Base-by-base conservation (phyloP, 164 flowering plant genomes). In the Magnolia kwangsiensis region DNA sequence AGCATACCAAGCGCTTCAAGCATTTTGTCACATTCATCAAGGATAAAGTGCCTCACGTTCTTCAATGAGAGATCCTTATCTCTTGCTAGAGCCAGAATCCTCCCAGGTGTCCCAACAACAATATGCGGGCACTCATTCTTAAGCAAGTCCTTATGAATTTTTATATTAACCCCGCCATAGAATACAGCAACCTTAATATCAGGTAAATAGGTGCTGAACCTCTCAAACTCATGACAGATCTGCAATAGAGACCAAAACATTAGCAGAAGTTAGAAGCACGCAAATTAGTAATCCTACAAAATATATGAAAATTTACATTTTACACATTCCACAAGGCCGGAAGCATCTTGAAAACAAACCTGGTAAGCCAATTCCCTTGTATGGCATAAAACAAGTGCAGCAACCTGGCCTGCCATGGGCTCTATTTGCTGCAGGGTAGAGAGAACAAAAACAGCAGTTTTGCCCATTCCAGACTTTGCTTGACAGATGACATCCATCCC, bases 401-500 rank as follows among this genome's bases (percentile, higher is more conserved):
- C 89, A 83, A 96, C 99, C 87, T 96, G 98, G 14, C 98, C 99
- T 0, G 99, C 82, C 69, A 89, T 92, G 19, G 97, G 95, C 77
- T 93, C 98, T 78, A 92, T 93, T 79, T 94, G 99, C 80, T 93
- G 99, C 82, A 96, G 51, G 37, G 95, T 85, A 18, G 98, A 96
- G 4, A 96, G 84, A 77, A 96, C 99, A 84, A 96, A 96, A 11
- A 96, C 99, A 58, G 99, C 99, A 72, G 99, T 96, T 81, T 96
- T 96, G 9, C 99, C 99, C 99, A 96, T 96, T 49, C 99, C 99
- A 37, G 99, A 96, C 73, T 96, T 96, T 0, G 99, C 99, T 90
- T 96, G 99, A 75, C 99, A 96, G 65, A 96, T 92, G 61, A 95
- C 99, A 87, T 95, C 98, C 99, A 95, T 95, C 69, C 99, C 99